A percentile compares a stretch with the other conserved stretches of the same genome.
Conservation (phyloP, 1,284 basidiomycete genomes). For the Abortiporus biennis region DNA sequence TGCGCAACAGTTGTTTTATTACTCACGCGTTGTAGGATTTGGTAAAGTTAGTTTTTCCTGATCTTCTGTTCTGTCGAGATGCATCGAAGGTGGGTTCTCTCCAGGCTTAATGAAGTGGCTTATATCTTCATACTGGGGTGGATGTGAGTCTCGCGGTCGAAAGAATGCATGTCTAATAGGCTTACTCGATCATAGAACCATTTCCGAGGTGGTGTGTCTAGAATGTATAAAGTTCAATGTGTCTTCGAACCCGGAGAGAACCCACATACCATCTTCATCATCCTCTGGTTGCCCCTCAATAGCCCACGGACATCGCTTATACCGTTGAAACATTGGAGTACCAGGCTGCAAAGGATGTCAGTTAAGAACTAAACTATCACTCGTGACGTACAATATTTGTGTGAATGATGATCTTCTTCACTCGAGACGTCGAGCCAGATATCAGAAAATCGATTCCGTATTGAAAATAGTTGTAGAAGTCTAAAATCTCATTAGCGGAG, state of each 20-base stretch:
- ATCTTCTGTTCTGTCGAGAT: slow-evolving; percentile 80
- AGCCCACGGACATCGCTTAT: slow-evolving; percentile 87
- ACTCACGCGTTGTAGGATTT: slow-evolving; percentile 66
- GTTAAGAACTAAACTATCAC: slow-evolving; percentile 1
- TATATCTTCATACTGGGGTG: slow-evolving; percentile 60
- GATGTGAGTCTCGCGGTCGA: no score
- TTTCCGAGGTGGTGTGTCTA: slow-evolving; percentile 64
- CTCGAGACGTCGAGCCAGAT: slow-evolving; percentile 60
- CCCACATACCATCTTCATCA: slow-evolving; percentile 59
- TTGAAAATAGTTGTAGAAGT: slow-evolving; percentile 92
- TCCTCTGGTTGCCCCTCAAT: slow-evolving; percentile 71
- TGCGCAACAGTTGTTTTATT: slow-evolving; percentile 2
- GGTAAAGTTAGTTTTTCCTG: slow-evolving; percentile 70
- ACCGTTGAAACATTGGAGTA: slow-evolving; percentile 80
- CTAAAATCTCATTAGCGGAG: slow-evolving; percentile 28
- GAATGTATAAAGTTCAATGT: not conserved
- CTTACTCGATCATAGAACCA: slow-evolving; percentile 61
- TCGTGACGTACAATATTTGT: slow-evolving; percentile 73
- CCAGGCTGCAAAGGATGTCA: slow-evolving; percentile 61
- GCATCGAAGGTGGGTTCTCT: slow-evolving; percentile 74
- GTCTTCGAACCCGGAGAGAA: slow-evolving; percentile 4
- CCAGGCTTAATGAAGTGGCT: slow-evolving; percentile 67
- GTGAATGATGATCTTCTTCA: slow-evolving; percentile 83
- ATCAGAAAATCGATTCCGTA: slow-evolving; percentile 83
- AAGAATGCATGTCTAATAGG: no score